Evolutionary conservation across 371 early-diverging fungal species (phyloP), one percentile per base, ranked within the genome.

Genomic region (Sporodiniella umbellata): DNA sequence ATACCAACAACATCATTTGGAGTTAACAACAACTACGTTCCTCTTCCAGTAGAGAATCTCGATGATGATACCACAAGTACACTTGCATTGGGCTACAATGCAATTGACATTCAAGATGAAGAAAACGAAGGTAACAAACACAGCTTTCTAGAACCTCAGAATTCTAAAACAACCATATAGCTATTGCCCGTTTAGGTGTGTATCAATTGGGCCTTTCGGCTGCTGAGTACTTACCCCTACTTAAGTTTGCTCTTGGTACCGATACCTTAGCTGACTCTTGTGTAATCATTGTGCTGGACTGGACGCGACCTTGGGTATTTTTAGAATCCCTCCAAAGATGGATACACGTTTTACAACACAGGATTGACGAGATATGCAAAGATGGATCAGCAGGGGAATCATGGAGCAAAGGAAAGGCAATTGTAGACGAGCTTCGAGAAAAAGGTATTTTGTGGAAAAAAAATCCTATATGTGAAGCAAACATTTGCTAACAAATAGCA

Each of bases 281-380:
- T 10, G 87, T 88, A 1, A 69, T 94, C 10, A 75, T 96, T 38
- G 86, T 86, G 33, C 69, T 97, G 46, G 96, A 95, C 66, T 97
- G 97, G 97, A 79, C 86, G 28, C 79, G 80, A 64, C 97, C 97
- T 15, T 94, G 94, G 93, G 72, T 67, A 33, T 95, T 95, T 65
- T 60, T 95, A 59, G 85, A 88, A 49, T 76, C 85, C 22, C 72
- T 95, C 50, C 82, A 90, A 53, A 74, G 86, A 46, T 95, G 95
- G 94, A 68, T 91, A 40, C 59, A 75, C 39, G 80, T 93, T 18
- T 70, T 96, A 33, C 78, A 86, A 48, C 62, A 64, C n/a, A 75
- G 80, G 1, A 74, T 88, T 18, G 62, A 86, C 26, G 69, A 72
- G 31, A 79, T 90, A 35, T 68, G 78, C 42, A 78, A 70, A 37